Evolutionary conservation across 208 protist species (phyloP).

Genomic region (Acanthamoeba royreba): DNA sequence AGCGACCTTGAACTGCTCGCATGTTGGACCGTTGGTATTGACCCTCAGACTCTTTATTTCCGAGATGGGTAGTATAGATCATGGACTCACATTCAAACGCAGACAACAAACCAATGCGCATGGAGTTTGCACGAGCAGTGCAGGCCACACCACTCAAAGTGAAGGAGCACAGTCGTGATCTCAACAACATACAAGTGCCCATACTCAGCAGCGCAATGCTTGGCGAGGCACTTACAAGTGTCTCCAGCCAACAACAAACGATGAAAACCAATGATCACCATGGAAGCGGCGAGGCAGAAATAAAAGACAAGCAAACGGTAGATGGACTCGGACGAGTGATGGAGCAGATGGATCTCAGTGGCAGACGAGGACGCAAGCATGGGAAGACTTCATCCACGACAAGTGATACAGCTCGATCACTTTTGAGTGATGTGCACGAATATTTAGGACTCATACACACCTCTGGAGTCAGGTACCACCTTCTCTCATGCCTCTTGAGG

Average conservation of each 20-base stretch:
- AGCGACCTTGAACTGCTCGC: slow-evolving; percentile 9
- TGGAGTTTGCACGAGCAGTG: not conserved
- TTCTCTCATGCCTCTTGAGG: too few species aligned
- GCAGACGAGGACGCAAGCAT: not conserved
- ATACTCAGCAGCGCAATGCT: not conserved
- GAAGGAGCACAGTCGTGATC: not conserved
- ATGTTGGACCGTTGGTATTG: not conserved
- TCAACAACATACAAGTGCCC: not conserved
- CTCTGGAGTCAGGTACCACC: too few species aligned
- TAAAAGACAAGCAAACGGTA: not conserved
- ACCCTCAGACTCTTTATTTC: not conserved
- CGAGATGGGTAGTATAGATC: not conserved
- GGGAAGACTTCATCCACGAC: not conserved
- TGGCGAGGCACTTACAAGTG: not conserved
- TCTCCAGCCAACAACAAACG: too few species aligned
- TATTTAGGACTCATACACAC: not conserved
- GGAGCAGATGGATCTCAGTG: not conserved
- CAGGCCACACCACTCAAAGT: not conserved
- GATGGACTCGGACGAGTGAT: not conserved
- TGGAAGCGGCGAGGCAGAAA: not conserved
- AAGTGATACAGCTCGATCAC: not conserved
- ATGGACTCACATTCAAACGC: not conserved
- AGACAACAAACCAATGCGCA: not conserved
- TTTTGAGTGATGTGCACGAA: not conserved
- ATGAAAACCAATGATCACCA: not conserved